phyloP scores from a whole-genome alignment of 2,329 filamentous ascomycete genomes.

The Pseudogymnoascus sp. region DNA sequence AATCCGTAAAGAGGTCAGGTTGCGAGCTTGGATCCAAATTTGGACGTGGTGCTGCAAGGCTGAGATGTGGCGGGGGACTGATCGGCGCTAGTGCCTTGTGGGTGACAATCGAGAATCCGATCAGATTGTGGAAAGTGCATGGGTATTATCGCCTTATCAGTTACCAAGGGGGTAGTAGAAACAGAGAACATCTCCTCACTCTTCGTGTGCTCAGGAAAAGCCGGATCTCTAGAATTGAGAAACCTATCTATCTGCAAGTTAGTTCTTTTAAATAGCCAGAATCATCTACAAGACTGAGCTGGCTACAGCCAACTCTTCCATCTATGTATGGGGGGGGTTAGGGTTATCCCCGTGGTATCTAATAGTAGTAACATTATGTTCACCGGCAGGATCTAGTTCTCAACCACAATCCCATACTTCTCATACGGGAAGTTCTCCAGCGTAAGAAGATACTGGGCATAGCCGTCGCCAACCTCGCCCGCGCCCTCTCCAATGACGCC shows the following conservation, averaged over 20 bases:
- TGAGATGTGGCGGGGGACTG: constrained; percentile 6
- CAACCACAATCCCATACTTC: constrained; percentile 46
- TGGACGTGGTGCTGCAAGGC: constrained; percentile 1
- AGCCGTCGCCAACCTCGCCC: constrained; percentile 51
- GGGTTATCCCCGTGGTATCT: neutral
- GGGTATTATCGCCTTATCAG: constrained; percentile 4
- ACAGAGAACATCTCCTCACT: neutral
- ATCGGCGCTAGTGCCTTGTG: neutral
- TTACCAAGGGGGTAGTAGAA: neutral
- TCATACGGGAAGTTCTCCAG: constrained; percentile 50
- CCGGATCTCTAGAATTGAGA: neutral
- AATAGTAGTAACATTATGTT: neutral
- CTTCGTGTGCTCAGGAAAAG: neutral
- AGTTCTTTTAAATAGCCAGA: neutral
- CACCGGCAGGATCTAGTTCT: neutral
- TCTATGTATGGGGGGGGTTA: neutral
- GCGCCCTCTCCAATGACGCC: constrained; percentile 3
- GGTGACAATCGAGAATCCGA: neutral
- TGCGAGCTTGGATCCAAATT: neutral
- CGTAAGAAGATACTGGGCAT: constrained; percentile 46
- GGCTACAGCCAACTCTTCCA: neutral
- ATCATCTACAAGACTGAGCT: neutral
- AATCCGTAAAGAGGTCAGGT: neutral
- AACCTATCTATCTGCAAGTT: neutral
- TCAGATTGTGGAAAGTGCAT: neutral